phyloP scores from a whole-genome alignment of 2,329 filamentous ascomycete genomes.

The Calonectria naviculata region DNA sequence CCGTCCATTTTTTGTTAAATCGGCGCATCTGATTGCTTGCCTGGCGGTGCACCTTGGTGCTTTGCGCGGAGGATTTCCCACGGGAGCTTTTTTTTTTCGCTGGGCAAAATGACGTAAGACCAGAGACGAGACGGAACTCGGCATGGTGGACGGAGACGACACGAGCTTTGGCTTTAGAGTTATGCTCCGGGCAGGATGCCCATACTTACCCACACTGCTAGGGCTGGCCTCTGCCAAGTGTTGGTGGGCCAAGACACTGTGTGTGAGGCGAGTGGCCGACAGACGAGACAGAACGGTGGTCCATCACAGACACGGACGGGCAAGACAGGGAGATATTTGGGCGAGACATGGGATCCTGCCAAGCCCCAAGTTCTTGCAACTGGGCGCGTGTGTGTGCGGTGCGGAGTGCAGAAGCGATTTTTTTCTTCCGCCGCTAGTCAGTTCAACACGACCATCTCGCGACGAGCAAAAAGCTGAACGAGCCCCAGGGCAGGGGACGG shows the following conservation, averaged over 20 bases:
- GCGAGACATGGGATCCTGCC: not conserved
- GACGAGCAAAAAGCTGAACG: not conserved
- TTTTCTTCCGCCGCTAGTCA: not conserved
- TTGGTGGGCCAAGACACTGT: not conserved
- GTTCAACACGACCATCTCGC: not conserved
- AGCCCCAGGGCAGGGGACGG: not conserved
- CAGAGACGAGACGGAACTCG: not conserved
- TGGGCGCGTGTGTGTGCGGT: not conserved
- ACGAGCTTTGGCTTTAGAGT: not conserved
- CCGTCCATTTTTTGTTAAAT: not conserved
- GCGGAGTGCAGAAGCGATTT: not conserved
- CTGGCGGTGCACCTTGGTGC: not conserved
- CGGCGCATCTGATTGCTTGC: not conserved
- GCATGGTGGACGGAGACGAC: not conserved
- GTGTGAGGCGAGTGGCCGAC: too few relatives aligned
- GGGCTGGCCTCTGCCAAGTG: not conserved
- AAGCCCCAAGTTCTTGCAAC: not conserved
- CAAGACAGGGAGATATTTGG: not conserved
- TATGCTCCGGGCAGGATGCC: not conserved
- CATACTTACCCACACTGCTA: not conserved
- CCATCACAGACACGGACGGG: not conserved
- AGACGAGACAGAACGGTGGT: not conserved
- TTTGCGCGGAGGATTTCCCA: not conserved
- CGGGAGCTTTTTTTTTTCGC: not conserved
- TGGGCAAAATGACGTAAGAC: not conserved